These are phyloP conservation scores for Oryza glaberrima DNA, from an alignment of 176 grass and related monocot species.

Conservation along the genomic window DNA sequence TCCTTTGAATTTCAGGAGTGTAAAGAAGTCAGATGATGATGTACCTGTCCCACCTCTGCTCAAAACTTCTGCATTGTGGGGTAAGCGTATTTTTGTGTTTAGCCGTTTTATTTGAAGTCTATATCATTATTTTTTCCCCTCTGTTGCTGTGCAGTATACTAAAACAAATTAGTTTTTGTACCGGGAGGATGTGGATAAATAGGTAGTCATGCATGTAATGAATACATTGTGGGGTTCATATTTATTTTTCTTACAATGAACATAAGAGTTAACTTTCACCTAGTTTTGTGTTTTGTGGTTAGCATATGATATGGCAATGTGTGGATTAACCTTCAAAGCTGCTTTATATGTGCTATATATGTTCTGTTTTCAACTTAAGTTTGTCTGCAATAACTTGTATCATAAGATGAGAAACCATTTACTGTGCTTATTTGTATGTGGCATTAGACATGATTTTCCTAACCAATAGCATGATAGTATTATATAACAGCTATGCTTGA, in stretches of 20 bases:
- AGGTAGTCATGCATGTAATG: background rate
- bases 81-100: slow-evolving; percentile 49
- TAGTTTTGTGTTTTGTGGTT: background rate
- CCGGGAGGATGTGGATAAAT: background rate
- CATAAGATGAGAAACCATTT: background rate
- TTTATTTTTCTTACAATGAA: background rate
- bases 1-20: slow-evolving; percentile 61
- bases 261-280: background rate
- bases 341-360: background rate
- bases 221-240: background rate
- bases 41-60: slow-evolving; percentile 91
- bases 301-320: background rate
- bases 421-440: background rate
- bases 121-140: background rate
- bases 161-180: slow-evolving; percentile 14
- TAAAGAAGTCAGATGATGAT: slow-evolving; percentile 95
- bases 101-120: background rate
- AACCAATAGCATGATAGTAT: background rate
- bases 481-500: background rate
- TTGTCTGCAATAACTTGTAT: slow-evolving; percentile 1
- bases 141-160: background rate
- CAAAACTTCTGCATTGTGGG: slow-evolving; percentile 91
- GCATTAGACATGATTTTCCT: background rate
- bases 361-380: background rate
- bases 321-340: slow-evolving; percentile 14